Evolutionary conservation across 106 monocot species (phyloP).

Genomic region (Dioscorea dumetorum): DNA sequence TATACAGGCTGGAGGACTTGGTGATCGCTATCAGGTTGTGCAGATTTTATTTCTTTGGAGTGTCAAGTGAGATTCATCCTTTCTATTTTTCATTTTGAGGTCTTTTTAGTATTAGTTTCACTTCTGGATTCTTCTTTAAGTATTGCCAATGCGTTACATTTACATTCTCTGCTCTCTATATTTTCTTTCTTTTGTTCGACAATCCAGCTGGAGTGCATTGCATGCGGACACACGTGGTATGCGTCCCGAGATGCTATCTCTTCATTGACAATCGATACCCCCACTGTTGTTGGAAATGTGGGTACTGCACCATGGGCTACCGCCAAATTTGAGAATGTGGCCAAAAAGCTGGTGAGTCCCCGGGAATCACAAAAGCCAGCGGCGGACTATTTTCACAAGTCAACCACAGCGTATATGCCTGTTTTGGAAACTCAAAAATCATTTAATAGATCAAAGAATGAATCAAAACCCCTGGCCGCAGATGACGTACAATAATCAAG

Average conservation of each 20-base stretch:
- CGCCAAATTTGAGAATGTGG: conserved; percentile 63
- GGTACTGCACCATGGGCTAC: conserved; percentile 85
- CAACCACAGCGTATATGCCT: conserved; percentile 49
- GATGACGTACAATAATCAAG: background rate
- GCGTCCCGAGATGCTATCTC: conserved; percentile 68
- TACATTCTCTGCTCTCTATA: background rate
- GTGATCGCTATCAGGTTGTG: conserved; percentile 83
- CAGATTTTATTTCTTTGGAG: background rate
- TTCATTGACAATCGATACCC: conserved; percentile 57
- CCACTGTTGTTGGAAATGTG: conserved; percentile 49
- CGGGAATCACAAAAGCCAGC: conserved; percentile 49
- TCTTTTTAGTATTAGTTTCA: background rate
- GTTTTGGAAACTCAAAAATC: conserved; percentile 65
- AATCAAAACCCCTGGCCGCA: conserved; percentile 15
- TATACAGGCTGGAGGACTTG: conserved; percentile 84
- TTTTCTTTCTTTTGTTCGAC: background rate
- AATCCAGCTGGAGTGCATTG: conserved; percentile 70
- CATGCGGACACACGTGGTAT: conserved; percentile 80
- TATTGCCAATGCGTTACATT: too few relatives aligned
- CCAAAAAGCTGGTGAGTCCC: conserved; percentile 68
- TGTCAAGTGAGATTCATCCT: background rate
- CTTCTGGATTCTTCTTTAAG: background rate
- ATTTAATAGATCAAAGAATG: conserved; percentile 35
- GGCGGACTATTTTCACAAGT: conserved; percentile 43
- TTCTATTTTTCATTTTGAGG: background rate